These are phyloP conservation scores for Claviceps digitariae DNA, from an alignment of 2,329 filamentous ascomycete genomes.

Conservation along the genomic window DNA sequence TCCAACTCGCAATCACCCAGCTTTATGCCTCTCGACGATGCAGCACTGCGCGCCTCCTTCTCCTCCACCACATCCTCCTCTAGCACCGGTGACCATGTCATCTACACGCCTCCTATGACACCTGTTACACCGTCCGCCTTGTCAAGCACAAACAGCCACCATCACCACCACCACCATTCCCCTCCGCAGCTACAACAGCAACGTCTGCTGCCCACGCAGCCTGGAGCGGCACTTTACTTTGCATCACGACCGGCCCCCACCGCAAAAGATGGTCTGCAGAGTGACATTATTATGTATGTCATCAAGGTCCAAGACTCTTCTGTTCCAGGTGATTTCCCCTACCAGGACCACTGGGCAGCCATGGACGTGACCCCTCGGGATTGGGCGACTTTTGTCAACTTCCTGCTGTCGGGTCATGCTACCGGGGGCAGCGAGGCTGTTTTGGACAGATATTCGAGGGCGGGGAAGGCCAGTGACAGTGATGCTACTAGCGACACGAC, in stretches of 20 bases:
- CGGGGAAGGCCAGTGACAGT: too few species aligned
- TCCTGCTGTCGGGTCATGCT: constrained; percentile 36
- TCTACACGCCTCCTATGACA: constrained; percentile 35
- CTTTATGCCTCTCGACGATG: constrained; percentile 18
- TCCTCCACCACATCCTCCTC: constrained; percentile 16
- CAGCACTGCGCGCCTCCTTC: constrained; percentile 24
- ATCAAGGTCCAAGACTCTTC: constrained; percentile 22
- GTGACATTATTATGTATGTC: constrained; percentile 17
- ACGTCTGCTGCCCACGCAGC: too few species aligned
- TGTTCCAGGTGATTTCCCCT: constrained; percentile 31
- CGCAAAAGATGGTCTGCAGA: constrained; percentile 6
- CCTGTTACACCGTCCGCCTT: constrained; percentile 16
- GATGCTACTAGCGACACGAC: too few species aligned
- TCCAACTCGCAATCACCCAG: constrained; percentile 21
- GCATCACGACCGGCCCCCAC: constrained; percentile 25
- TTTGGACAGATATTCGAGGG: constrained; percentile 34
- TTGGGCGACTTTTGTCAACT: constrained; percentile 47
- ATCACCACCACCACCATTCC: background rate
- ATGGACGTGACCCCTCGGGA: constrained; percentile 37
- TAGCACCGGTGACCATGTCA: constrained; percentile 28
- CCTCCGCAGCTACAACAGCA: background rate
- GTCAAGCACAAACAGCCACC: constrained; percentile 6
- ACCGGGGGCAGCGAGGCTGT: constrained; percentile 30
- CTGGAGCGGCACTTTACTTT: constrained; percentile 26
- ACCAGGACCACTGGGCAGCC: constrained; percentile 21